phyloP scores from a whole-genome alignment of 2,329 filamentous ascomycete genomes.

The Scedosporium apiospermum region DNA sequence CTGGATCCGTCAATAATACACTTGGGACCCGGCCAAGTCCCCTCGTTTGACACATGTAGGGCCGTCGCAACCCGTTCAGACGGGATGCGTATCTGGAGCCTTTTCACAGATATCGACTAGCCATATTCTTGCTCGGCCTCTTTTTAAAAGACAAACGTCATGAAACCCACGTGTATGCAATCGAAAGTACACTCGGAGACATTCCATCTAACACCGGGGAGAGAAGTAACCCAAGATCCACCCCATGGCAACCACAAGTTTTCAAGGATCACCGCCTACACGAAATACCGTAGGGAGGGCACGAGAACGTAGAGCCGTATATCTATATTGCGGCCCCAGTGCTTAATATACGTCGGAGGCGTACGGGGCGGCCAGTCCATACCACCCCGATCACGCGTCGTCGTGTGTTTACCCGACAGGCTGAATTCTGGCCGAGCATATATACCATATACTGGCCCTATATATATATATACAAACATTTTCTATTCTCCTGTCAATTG shows the following conservation, averaged over 20 bases:
- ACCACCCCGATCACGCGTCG: slow-evolving; percentile 4
- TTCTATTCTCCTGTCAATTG: neutral
- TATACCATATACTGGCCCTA: neutral
- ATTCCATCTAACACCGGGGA: no score
- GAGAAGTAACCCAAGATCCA: no score
- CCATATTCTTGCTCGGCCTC: no score
- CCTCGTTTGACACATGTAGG: no score
- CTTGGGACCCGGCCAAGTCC: neutral
- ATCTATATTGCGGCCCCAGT: neutral
- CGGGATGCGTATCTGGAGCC: neutral
- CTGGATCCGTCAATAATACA: neutral
- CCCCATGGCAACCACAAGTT: no score
- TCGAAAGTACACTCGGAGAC: no score
- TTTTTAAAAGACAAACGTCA: no score
- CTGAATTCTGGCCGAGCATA: slow-evolving; percentile 1
- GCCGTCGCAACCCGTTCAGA: neutral
- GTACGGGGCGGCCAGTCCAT: neutral
- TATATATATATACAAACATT: neutral
- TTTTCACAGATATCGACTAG: neutral
- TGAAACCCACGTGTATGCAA: no score
- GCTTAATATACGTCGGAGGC: neutral
- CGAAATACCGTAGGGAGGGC: neutral
- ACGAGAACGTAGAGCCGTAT: neutral
- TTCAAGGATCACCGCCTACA: neutral
- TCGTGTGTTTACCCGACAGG: slow-evolving; percentile 4